phyloP scores from a whole-genome alignment of 2,329 filamentous ascomycete genomes.

The Calonectria montana region DNA sequence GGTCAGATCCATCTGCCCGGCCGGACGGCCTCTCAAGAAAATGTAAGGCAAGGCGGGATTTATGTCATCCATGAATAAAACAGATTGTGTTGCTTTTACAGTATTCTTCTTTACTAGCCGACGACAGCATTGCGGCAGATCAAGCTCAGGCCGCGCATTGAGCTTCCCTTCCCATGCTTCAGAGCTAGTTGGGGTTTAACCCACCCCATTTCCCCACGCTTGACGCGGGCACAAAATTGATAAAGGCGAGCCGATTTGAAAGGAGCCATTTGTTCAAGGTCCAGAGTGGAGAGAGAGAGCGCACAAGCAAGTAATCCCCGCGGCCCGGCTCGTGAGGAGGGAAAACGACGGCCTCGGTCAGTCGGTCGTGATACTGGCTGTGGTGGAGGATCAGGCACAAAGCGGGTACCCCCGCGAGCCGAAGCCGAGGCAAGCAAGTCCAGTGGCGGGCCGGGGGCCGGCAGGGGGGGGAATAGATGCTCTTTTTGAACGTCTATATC shows the following conservation, averaged over 20 bases:
- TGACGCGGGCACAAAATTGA: background rate
- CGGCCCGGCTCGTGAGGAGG: background rate
- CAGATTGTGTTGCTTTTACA: background rate
- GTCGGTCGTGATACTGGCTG: conserved; percentile 10
- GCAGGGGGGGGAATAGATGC: conserved; percentile 3
- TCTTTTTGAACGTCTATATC: background rate
- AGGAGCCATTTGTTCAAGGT: background rate
- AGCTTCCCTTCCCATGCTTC: background rate
- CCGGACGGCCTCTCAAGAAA: conserved; percentile 19
- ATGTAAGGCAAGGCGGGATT: background rate
- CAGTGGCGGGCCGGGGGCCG: conserved; percentile 36
- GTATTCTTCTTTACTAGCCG: background rate
- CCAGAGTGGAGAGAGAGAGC: background rate
- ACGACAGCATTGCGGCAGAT: background rate
- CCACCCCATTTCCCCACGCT: conserved; percentile 4
- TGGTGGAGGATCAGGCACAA: conserved; percentile 9
- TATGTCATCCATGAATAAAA: background rate
- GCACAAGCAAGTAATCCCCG: background rate
- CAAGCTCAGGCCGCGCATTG: background rate
- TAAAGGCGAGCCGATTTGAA: background rate
- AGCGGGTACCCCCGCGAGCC: conserved; percentile 37
- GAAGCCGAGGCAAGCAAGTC: conserved; percentile 42
- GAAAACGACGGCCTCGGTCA: conserved; percentile 20
- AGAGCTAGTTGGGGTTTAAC: background rate
- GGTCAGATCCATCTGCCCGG: conserved; percentile 35